Evolutionary conservation across 805 yeast species (phyloP).

Genomic region (Ogataea nakhonphanomensis): DNA sequence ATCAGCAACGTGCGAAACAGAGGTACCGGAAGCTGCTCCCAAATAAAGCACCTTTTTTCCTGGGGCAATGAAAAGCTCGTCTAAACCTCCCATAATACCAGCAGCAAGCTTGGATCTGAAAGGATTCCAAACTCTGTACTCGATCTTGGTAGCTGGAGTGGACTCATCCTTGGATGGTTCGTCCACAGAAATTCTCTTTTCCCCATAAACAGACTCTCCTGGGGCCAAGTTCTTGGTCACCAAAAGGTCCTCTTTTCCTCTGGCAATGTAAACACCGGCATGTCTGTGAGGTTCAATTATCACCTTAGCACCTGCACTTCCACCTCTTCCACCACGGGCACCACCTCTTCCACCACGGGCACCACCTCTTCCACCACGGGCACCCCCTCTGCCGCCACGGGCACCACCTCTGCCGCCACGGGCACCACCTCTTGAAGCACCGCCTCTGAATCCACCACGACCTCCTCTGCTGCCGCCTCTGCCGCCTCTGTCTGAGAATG

Average conservation of each 20-base stretch:
- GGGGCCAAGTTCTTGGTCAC: slow-evolving; percentile 97
- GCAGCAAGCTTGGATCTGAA: slow-evolving; percentile 99
- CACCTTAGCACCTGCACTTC: slow-evolving; percentile 90
- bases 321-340: slow-evolving; percentile 65
- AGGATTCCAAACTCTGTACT: slow-evolving; percentile 99
- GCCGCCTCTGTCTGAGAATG: slow-evolving; percentile 45
- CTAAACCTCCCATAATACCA: slow-evolving; percentile 99
- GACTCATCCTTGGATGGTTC: slow-evolving; percentile 88
- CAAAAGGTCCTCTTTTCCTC: slow-evolving; percentile 98
- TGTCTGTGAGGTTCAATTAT: slow-evolving; percentile 98
- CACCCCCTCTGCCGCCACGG: slow-evolving; percentile 56
- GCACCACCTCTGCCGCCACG: slow-evolving; percentile 42
- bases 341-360: slow-evolving; percentile 60
- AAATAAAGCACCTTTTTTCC: slow-evolving; percentile 96
- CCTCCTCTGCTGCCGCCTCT: slow-evolving; percentile 51
- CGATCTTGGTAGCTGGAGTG: slow-evolving; percentile 88
- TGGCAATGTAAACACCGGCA: slow-evolving; percentile 97
- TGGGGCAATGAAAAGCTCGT: slow-evolving; percentile 94
- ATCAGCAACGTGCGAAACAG: slow-evolving; percentile 97
- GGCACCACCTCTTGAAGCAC: slow-evolving; percentile 41
- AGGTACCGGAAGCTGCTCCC: slow-evolving; percentile 99
- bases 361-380: slow-evolving; percentile 54
- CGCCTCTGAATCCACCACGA: slow-evolving; percentile 33
- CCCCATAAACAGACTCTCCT: slow-evolving; percentile 98
- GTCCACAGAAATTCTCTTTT: slow-evolving; percentile 91